These are phyloP conservation scores for Neurospora cerealis DNA, from an alignment of 495 filamentous ascomycete species.

Conservation along the genomic window DNA sequence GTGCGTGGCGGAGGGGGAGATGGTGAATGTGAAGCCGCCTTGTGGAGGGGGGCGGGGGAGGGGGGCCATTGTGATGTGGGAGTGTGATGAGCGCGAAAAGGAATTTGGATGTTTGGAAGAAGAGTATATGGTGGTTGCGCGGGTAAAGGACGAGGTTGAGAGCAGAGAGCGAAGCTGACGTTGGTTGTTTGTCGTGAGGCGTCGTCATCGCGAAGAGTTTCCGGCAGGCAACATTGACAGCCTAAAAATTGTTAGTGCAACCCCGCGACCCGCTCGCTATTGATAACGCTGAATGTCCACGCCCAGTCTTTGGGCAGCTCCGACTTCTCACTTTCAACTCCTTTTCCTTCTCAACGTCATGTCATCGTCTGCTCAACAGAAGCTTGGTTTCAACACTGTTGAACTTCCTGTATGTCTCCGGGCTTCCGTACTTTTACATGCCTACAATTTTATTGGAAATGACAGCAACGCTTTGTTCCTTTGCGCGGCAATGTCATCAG, in stretches of 20 bases:
- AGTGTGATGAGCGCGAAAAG: too few species aligned
- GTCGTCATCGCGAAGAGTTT: background rate
- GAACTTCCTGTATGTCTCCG: background rate
- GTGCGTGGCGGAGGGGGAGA: constrained; percentile 8
- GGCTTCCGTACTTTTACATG: background rate
- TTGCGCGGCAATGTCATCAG: background rate
- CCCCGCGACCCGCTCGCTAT: background rate
- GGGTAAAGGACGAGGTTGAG: background rate
- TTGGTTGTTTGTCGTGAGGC: background rate
- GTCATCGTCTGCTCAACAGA: background rate
- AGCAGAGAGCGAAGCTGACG: background rate
- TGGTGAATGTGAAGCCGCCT: constrained; percentile 18
- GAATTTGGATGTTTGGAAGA: too few species aligned
- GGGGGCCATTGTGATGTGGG: background rate
- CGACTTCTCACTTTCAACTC: background rate
- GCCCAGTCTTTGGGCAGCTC: background rate
- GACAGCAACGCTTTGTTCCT: background rate
- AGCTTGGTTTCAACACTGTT: background rate
- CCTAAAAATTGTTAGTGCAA: background rate
- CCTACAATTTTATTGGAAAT: background rate
- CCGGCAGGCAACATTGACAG: background rate
- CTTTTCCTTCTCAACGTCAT: background rate
- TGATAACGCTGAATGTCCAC: background rate
- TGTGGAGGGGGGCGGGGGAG: constrained; percentile 6
- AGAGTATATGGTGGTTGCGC: background rate